Evolutionary conservation across 2,329 filamentous ascomycete species (phyloP).

Genomic region (Mollisiaceae sp.): DNA sequence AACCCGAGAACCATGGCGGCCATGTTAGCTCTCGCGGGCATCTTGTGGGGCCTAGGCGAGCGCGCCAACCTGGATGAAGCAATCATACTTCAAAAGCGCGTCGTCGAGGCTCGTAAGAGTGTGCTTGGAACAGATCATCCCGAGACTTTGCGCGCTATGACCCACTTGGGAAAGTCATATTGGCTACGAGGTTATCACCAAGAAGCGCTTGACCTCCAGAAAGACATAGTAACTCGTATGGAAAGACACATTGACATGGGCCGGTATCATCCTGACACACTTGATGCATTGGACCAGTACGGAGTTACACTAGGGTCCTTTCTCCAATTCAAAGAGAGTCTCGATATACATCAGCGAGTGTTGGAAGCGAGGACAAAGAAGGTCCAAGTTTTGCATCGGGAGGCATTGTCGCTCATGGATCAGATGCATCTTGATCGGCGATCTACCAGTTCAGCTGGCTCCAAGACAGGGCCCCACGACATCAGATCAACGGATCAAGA

Average conservation of each 20-base stretch:
- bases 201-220: background rate
- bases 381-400: background rate
- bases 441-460: background rate
- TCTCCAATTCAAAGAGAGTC: background rate
- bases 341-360: background rate
- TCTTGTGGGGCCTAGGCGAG: background rate
- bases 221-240: background rate
- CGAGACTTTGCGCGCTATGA: background rate
- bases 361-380: background rate
- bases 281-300: background rate
- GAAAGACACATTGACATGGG: background rate
- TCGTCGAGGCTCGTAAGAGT: background rate
- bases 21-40: background rate
- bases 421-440: background rate
- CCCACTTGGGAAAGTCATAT: background rate
- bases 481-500: background rate
- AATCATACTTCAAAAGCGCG: background rate
- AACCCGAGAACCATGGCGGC: background rate
- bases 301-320: background rate
- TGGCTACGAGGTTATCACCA: conserved; percentile 1
- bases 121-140: background rate
- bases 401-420: background rate
- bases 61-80: background rate
- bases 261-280: background rate
- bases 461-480: background rate